Base-by-base conservation (phyloP, 2,329 filamentous ascomycete species). In the Neurospora sp. region DNA sequence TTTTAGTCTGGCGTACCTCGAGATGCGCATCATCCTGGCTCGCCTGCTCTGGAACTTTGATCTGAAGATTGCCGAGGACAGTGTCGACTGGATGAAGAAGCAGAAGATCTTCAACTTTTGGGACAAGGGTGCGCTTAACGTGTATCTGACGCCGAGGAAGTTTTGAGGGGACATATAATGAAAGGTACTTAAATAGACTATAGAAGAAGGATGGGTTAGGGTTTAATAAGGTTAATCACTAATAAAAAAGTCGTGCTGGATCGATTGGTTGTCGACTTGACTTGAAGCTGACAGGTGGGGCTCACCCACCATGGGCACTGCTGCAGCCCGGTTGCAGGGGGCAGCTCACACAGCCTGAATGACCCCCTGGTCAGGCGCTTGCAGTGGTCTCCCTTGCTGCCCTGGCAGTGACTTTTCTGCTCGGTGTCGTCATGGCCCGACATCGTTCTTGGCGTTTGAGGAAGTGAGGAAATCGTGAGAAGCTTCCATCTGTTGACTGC, bases 41-140 rank as follows among this genome's bases (percentile, higher is more conserved):
- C 80, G 80, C 2, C 73, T 86, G 5, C 72, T 87, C 0, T 86
- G 79, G 75, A 83, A 82, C 67, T 87, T 85, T 73, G 84, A 86
- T 70, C 70, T 85, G 71, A 74, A 76, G 46, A 75, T 84, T 38
- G 78, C 77, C 0, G 76, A 81, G 4, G 78, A 80, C n/a, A 77
- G 77, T 39, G 39, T 73, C 3, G 71, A 77, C 38, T 84, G 83
- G 83, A 73, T 81, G 8, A 72, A 74, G 15, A 74, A 76, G 7
- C 82, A 84, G 72, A 77, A 76, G 67, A 76, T 78, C n/a, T 82
- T 76, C 67, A 72, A 79, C 6, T 72, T 83, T 43, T 84, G 82
- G 82, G 71, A 80, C 6, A 83, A 83, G 72, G 76, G 75, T 0
- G 74, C 78, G 28, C 72, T 83, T 66, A 77, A 78, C 39, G 77